These are phyloP conservation scores for Colletotrichum navitas DNA, from an alignment of 2,329 filamentous ascomycete species.

Conservation along the genomic window DNA sequence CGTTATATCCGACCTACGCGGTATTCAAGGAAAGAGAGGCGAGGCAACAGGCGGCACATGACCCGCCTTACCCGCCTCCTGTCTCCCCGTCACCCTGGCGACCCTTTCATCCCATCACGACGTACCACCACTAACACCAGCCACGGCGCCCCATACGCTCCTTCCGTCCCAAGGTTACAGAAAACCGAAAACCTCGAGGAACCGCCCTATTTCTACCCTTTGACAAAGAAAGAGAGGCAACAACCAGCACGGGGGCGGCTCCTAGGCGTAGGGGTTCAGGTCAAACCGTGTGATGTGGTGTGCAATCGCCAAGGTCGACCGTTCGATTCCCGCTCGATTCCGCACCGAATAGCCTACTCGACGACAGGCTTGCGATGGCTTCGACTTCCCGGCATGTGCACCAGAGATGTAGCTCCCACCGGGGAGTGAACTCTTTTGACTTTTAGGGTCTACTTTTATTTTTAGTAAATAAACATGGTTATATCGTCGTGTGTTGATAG, in stretches of 20 bases:
- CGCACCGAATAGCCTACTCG: neutral
- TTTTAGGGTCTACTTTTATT: neutral
- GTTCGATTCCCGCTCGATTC: neutral
- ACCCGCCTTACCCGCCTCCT: neutral
- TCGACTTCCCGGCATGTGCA: neutral
- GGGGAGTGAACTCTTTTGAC: constrained; percentile 4
- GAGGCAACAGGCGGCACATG: neutral
- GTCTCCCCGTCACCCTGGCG: neutral
- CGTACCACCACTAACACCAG: neutral
- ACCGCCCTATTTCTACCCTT: neutral
- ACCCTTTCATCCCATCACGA: constrained; percentile 1
- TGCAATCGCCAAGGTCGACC: neutral
- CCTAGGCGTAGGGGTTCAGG: constrained; percentile 4
- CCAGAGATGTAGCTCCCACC: constrained; percentile 8
- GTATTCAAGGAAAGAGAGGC: too few species aligned
- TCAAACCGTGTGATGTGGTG: neutral
- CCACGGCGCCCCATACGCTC: neutral
- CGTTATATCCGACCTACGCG: neutral
- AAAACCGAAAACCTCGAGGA: neutral
- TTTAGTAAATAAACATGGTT: too few species aligned
- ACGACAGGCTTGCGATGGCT: constrained; percentile 9
- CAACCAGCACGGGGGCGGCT: constrained; percentile 1
- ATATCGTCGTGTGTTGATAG: neutral
- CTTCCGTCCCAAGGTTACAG: neutral
- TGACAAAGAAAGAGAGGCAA: neutral